Percentiles rank a stretch among this genome's conserved stretches.
phyloP scores from a whole-genome alignment of 306 rosid genomes.

The Rosa multiflora region DNA sequence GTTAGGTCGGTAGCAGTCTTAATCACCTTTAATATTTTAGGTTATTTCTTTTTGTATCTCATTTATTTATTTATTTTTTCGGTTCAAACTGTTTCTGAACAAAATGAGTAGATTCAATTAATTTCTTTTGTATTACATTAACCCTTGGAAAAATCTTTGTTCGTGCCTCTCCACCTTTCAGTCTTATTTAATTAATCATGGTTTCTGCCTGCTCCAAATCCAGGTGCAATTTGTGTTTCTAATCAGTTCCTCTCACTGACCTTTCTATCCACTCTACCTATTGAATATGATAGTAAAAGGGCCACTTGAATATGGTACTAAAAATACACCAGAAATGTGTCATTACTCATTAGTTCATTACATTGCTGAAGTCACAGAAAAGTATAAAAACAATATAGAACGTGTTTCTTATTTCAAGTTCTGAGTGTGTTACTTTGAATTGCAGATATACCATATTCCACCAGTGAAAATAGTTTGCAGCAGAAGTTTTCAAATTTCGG shows the following conservation, averaged over 20 bases:
- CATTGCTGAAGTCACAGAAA: background rate
- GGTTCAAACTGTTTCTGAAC: background rate
- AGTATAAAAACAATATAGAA: background rate
- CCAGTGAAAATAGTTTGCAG: constrained; percentile 54
- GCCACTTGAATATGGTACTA: too few species aligned
- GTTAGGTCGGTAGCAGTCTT: background rate
- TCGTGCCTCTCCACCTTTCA: background rate
- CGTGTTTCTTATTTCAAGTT: constrained; percentile 1
- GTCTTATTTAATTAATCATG: background rate
- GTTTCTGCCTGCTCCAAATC: background rate
- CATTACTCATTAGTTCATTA: background rate
- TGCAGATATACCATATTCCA: constrained; percentile 84
- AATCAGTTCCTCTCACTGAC: background rate
- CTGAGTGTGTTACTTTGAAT: constrained; percentile 20
- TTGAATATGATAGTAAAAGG: background rate
- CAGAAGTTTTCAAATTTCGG: constrained; percentile 78
- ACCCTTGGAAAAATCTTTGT: background rate
- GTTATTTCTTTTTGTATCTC: background rate
- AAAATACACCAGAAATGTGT: background rate
- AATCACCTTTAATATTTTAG: background rate
- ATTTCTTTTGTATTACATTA: background rate
- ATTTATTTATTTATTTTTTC: background rate
- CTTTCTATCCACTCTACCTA: background rate
- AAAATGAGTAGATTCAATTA: background rate
- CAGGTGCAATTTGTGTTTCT: background rate